phyloP scores from a whole-genome alignment of 805 yeast genomes.

The Cyberlindnera suaveolens region DNA sequence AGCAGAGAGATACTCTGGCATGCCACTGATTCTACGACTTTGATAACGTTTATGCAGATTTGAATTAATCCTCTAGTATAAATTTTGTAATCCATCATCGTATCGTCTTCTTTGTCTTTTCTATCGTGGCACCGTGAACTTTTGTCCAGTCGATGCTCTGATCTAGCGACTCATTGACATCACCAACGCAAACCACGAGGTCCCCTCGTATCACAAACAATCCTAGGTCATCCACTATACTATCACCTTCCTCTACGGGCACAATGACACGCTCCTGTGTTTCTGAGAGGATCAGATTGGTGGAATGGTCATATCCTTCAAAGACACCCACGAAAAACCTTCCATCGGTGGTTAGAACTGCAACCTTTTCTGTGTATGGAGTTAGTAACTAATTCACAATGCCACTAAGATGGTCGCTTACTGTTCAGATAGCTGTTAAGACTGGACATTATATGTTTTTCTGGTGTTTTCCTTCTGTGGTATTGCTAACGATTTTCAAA shows the following conservation, averaged over 20 bases:
- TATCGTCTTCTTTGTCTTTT: constrained; percentile 21
- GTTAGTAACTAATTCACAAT: constrained; percentile 2
- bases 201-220: constrained; percentile 53
- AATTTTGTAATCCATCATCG: constrained; percentile 5
- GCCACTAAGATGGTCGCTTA: background rate
- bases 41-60: background rate
- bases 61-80: background rate
- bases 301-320: constrained; percentile 59
- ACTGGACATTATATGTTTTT: constrained; percentile 3
- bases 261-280: constrained; percentile 47
- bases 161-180: constrained; percentile 39
- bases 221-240: constrained; percentile 33
- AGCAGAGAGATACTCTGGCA: constrained; percentile 20
- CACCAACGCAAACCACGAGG: constrained; percentile 49
- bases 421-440: constrained; percentile 1
- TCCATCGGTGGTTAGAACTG: constrained; percentile 54
- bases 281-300: constrained; percentile 50
- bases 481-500: too few relatives aligned
- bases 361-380: constrained; percentile 35
- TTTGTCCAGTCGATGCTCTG: constrained; percentile 30
- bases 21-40: constrained; percentile 17
- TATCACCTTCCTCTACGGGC: constrained; percentile 20
- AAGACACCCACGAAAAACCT: constrained; percentile 40
- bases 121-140: constrained; percentile 19
- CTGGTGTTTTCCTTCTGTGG: background rate